Conservation (phyloP, 2,329 filamentous ascomycete genomes). For the Furcasterigmium sp. region DNA sequence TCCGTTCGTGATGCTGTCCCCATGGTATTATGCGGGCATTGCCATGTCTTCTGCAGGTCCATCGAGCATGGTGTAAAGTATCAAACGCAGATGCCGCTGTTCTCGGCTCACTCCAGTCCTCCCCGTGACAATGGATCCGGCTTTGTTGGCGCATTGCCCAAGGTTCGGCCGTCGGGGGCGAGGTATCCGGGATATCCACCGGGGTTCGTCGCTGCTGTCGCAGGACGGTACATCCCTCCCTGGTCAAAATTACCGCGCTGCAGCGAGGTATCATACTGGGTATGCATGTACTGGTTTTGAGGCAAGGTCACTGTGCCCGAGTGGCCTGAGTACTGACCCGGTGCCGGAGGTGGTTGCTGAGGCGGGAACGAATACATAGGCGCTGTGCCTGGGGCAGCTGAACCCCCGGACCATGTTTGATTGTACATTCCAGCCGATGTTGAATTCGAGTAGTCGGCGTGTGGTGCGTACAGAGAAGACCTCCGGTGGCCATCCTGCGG, state of each 20-base stretch:
- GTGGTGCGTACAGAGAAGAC: conserved; percentile 35
- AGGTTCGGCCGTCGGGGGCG: conserved; percentile 23
- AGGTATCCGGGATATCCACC: conserved; percentile 27
- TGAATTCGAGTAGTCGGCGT: conserved; percentile 39
- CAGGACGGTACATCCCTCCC: conserved; percentile 23
- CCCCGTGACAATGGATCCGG: conserved; percentile 7
- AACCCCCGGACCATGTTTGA: conserved; percentile 38
- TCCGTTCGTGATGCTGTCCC: not conserved
- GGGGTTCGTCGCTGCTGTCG: conserved; percentile 5
- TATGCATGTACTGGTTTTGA: conserved; percentile 25
- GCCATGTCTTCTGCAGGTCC: too few species aligned
- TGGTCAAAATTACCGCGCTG: conserved; percentile 25
- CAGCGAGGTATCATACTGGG: conserved; percentile 25
- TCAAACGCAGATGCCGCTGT: too few species aligned
- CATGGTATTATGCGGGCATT: too few species aligned
- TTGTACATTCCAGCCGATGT: conserved; percentile 33
- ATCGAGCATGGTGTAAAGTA: too few species aligned
- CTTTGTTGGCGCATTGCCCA: conserved; percentile 14
- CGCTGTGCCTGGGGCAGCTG: conserved; percentile 32
- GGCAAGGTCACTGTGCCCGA: conserved; percentile 22
- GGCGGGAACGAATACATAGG: conserved; percentile 41
- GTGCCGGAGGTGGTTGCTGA: conserved; percentile 26
- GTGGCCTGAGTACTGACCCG: conserved; percentile 23
- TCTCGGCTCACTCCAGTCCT: conserved; percentile 10
- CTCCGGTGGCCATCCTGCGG: conserved; percentile 40